Base-by-base conservation (phyloP, 1,284 basidiomycete species). In the Sanghuangporus sanghuang region DNA sequence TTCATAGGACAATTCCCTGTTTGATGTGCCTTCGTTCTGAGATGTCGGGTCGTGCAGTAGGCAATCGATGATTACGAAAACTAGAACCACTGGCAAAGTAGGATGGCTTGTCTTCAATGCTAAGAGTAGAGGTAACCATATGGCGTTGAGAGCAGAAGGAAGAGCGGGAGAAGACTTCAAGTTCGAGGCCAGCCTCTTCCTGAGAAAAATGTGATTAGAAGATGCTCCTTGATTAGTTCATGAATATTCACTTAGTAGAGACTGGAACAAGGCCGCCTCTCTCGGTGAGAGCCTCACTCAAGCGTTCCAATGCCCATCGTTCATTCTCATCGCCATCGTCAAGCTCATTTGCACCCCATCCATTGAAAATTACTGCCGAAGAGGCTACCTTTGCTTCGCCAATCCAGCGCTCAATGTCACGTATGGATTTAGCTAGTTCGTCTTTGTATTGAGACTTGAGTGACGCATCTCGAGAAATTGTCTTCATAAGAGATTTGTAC, bases 201-300 rank as follows among this genome's bases (percentile, higher is more conserved):
- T 91, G 69, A 12, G 12, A 23, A 53, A 50, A n/a, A 16, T 9
- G n/a, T 9, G 32, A 14, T 56, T 9, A 32, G 7, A 9, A 21
- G 7, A 56, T 46, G 56, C 71, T 7, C 21, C 59, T 69, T 50
- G 11, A 57, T n/a, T 36, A 49, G 32, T 46, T 12, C 21, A 18
- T 62, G 35, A 9, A 48, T 40, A 52, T 53, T 68, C 66, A 93
- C 94, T 87, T 93, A 74, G 87, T 89, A 0, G 91, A 89, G 2
- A 90, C 70, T 3, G 94, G 93, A 2, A 96, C 87, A 5, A 96
- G 75, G 7, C 79, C 83, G 14, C 85, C 91, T 71, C 80, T 85
- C 65, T 81, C 84, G 60, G 87, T 71, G 55, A 90, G 78, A 5
- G 71, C 80, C 55, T 87, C 86, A 64, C 84, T 87, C 0, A 95